A percentile compares a stretch with the other conserved stretches of the same genome.
phyloP scores from a whole-genome alignment of 345 rosid species.

The Laguncularia racemosa region DNA sequence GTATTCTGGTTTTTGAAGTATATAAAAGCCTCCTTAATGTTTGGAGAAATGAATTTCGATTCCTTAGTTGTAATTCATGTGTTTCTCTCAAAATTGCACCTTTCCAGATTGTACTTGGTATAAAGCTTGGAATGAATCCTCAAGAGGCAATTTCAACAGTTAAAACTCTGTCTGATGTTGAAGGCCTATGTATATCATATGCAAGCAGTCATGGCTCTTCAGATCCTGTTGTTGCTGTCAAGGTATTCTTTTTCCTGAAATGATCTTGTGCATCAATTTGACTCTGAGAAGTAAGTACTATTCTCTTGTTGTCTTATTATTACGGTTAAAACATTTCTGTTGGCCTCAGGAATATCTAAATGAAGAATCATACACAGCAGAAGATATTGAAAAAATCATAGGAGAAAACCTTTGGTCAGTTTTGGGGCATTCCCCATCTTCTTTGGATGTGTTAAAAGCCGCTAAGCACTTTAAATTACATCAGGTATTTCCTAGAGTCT shows the following conservation, averaged over 20 bases:
- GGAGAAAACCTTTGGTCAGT: constrained; percentile 44
- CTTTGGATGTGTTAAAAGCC: constrained; percentile 74
- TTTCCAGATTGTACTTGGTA: constrained; percentile 71
- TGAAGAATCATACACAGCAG: constrained; percentile 67
- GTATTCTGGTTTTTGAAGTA: no score
- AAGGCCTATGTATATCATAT: constrained; percentile 69
- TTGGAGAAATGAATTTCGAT: no score
- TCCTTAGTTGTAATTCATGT: neutral
- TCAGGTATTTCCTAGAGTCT: constrained; percentile 40
- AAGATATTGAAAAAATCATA: constrained; percentile 63
- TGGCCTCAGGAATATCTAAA: constrained; percentile 50
- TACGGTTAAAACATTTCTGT: neutral
- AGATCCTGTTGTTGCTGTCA: constrained; percentile 82
- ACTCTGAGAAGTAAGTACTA: neutral
- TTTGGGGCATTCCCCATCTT: constrained; percentile 54
- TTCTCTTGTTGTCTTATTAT: neutral
- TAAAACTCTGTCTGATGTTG: constrained; percentile 91
- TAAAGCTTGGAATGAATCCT: constrained; percentile 83
- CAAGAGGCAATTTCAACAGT: constrained; percentile 61
- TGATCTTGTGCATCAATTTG: neutral
- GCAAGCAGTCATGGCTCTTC: constrained; percentile 45
- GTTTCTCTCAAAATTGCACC: neutral
- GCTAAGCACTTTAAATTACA: constrained; percentile 75
- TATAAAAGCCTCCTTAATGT: no score
- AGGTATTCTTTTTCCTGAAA: constrained; percentile 37